Conservation (phyloP, 1,284 basidiomycete genomes). For the Grifola frondosa region DNA sequence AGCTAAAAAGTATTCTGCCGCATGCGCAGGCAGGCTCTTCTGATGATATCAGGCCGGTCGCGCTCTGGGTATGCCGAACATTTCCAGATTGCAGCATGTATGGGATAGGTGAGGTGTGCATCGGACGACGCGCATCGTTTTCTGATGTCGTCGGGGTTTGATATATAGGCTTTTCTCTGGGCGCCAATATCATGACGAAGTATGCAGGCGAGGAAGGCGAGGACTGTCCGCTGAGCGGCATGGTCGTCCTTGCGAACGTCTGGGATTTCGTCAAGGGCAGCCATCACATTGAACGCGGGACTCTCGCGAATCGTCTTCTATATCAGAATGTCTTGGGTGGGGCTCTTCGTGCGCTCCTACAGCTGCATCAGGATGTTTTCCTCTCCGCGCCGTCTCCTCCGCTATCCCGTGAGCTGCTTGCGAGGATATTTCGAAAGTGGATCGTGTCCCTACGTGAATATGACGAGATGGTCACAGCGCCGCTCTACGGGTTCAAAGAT, state of each 20-base stretch:
- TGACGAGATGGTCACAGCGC: conserved; percentile 21
- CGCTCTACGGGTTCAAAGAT: conserved; percentile 23
- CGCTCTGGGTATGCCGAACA: conserved; percentile 26
- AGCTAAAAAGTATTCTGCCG: no score
- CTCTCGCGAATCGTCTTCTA: conserved; percentile 18
- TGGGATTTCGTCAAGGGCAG: conserved; percentile 28
- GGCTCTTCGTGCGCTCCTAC: conserved; percentile 23
- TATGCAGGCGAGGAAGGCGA: conserved; percentile 30
- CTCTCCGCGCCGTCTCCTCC: conserved; percentile 9
- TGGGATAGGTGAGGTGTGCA: conserved; percentile 18
- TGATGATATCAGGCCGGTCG: conserved; percentile 27
- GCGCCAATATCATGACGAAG: conserved; percentile 29
- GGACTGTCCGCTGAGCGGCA: conserved; percentile 24
- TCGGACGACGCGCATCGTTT: no score
- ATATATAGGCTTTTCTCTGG: conserved; percentile 27
- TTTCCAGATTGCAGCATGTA: conserved; percentile 26
- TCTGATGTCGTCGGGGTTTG: not conserved
- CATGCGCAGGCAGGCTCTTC: conserved; percentile 32
- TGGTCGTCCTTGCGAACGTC: conserved; percentile 26
- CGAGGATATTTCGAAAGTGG: conserved; percentile 15
- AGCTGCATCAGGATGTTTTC: conserved; percentile 20
- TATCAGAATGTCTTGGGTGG: conserved; percentile 27
- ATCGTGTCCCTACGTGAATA: conserved; percentile 21
- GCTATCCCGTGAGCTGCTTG: conserved; percentile 10
- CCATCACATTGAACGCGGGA: conserved; percentile 16